Evolutionary conservation across 1,284 basidiomycete genomes (phyloP).

Genomic region (Acaromyces ingoldii): DNA sequence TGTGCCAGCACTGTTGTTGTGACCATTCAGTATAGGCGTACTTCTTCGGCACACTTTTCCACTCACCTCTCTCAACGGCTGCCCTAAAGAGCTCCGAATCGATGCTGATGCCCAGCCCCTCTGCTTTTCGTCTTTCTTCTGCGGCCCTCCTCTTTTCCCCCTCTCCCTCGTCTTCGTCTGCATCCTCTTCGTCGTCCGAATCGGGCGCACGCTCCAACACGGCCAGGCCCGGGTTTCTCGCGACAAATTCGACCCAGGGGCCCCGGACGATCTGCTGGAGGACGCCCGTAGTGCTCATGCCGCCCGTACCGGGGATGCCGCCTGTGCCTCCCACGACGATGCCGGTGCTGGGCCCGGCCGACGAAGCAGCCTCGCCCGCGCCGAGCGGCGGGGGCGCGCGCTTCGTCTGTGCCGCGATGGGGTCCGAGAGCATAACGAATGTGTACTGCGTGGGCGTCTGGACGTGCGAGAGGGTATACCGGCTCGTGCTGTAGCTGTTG

Average conservation of each 20-base stretch:
- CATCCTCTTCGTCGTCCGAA: conserved; percentile 5
- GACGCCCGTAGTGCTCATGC: conserved; percentile 64
- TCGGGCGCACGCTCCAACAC: conserved; percentile 5
- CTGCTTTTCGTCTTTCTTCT: conserved; percentile 6
- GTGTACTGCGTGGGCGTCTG: conserved; percentile 90
- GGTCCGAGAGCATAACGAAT: conserved; percentile 88
- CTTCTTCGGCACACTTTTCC: background rate
- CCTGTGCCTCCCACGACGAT: conserved; percentile 30
- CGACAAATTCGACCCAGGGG: conserved; percentile 87
- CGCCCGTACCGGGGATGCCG: conserved; percentile 45
- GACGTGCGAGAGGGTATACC: conserved; percentile 88
- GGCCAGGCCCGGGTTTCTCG: conserved; percentile 67
- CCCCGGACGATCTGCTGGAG: conserved; percentile 83
- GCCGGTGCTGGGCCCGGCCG: background rate
- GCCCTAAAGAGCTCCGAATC: conserved; percentile 9
- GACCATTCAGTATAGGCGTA: background rate
- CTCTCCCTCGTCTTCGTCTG: background rate
- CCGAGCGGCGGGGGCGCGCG: conserved; percentile 52
- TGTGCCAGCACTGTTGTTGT: conserved; percentile 8
- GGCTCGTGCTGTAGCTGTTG: conserved; percentile 80
- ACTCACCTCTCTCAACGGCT: conserved; percentile 9
- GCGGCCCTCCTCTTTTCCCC: background rate
- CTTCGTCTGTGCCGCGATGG: conserved; percentile 52
- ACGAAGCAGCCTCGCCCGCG: background rate
- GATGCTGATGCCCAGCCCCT: conserved; percentile 7